phyloP scores from a whole-genome alignment of 768 basidiomycete species.

The Sutorius australiensis region DNA sequence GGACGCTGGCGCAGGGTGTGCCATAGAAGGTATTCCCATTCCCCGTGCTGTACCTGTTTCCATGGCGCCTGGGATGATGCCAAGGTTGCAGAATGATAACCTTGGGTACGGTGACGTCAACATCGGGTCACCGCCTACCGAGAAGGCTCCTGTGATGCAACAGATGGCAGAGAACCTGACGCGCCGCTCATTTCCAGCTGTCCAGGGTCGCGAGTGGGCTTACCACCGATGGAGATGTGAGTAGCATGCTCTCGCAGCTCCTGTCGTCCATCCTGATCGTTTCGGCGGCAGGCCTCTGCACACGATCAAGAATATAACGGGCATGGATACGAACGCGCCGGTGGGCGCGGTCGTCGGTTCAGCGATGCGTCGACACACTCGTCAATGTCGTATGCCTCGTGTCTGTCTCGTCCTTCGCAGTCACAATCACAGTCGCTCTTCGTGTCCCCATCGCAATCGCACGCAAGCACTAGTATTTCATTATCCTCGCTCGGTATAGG shows the following conservation, averaged over 20 bases:
- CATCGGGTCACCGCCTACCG: background rate
- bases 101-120: background rate
- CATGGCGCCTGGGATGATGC: background rate
- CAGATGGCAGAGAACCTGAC: background rate
- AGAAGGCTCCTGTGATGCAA: background rate
- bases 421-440: conserved; percentile 16
- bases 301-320: background rate
- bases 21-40: conserved; percentile 2
- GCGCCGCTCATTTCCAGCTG: background rate
- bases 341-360: conserved; percentile 11
- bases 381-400: conserved; percentile 19
- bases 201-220: background rate
- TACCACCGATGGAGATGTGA: conserved; percentile 3
- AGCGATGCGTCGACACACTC: conserved; percentile 20
- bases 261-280: background rate
- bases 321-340: background rate
- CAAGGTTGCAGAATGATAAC: background rate
- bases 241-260: background rate
- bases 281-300: background rate
- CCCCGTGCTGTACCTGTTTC: conserved; percentile 8
- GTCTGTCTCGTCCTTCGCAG: conserved; percentile 18
- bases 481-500: conserved; percentile 21
- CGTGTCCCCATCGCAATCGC: conserved; percentile 16
- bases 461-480: conserved; percentile 16
- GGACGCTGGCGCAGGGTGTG: background rate